A percentile compares a stretch with the other conserved stretches of the same genome.
phyloP scores from a whole-genome alignment of 2,329 filamentous ascomycete genomes.

The Arthrobotrys conoides region DNA sequence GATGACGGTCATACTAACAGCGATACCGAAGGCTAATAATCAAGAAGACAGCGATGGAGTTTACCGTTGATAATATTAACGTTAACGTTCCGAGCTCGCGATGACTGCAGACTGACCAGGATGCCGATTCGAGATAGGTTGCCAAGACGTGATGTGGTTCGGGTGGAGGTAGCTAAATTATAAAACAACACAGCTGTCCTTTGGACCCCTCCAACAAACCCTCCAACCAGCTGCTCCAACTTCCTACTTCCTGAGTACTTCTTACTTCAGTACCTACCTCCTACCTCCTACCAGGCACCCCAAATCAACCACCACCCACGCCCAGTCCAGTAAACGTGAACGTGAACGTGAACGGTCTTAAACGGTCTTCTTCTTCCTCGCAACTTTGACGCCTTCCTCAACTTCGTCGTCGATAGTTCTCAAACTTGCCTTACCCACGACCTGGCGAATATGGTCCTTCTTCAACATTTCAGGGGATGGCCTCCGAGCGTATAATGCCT shows the following conservation, averaged over 20 bases:
- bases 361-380: too few relatives aligned
- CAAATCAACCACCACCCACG: conserved; percentile 1
- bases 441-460: conserved; percentile 55
- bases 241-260: too few relatives aligned
- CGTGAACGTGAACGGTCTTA: too few relatives aligned
- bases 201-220: conserved; percentile 4
- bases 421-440: conserved; percentile 2
- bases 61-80: too few relatives aligned
- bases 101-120: too few relatives aligned
- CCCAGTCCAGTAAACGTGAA: neutral
- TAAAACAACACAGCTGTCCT: conserved; percentile 24
- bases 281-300: too few relatives aligned
- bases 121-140: neutral
- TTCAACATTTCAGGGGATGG: conserved; percentile 46
- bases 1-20: conserved; percentile 84
- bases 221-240: too few relatives aligned
- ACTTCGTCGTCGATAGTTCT: too few relatives aligned
- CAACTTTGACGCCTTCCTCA: too few relatives aligned
- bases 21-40: neutral
- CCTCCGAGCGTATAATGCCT: conserved; percentile 55
- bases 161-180: conserved; percentile 3
- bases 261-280: too few relatives aligned
- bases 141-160: neutral
- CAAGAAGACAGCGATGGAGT: neutral
- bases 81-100: neutral